Conservation (phyloP, 306 rosid genomes). For the Ceratonia siliqua region DNA sequence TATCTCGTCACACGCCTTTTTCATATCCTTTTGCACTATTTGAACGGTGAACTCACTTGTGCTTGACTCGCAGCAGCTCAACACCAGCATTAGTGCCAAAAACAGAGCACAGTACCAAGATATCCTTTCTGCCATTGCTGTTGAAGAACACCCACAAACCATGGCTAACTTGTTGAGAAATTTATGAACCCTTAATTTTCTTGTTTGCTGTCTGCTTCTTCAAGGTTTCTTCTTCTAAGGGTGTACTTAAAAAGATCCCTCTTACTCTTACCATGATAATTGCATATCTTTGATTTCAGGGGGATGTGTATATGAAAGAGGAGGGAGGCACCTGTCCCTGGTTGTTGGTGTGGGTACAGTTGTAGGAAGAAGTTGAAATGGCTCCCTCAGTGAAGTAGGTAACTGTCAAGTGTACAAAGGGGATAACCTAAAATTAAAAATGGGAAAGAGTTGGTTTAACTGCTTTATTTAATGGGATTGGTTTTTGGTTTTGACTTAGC, state of each 20-base stretch:
- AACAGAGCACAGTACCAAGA: conserved; percentile 17
- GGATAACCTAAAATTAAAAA: conserved; percentile 17
- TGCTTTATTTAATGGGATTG: conserved; percentile 24
- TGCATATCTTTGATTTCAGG: not conserved
- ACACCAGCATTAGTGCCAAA: conserved; percentile 15
- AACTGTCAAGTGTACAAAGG: not conserved
- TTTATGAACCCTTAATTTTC: not conserved
- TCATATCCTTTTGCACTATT: conserved; percentile 20
- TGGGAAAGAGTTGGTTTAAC: conserved; percentile 33
- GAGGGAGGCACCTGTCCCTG: conserved; percentile 23
- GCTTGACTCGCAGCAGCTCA: conserved; percentile 49
- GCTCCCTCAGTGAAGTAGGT: conserved; percentile 37
- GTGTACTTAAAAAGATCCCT: not conserved
- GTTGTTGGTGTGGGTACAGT: conserved; percentile 41
- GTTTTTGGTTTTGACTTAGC: conserved; percentile 16
- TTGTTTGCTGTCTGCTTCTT: not conserved
- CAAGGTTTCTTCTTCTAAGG: not conserved
- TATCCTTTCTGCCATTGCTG: conserved; percentile 29
- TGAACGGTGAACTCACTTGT: conserved; percentile 29
- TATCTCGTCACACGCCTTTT: conserved; percentile 72
- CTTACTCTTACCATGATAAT: not conserved
- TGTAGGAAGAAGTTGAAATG: conserved; percentile 33
- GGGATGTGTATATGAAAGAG: not conserved
- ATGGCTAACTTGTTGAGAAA: not conserved
- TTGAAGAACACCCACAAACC: conserved; percentile 30